Evolutionary conservation across 2,329 filamentous ascomycete genomes (phyloP), one percentile per base, ranked within the genome.

Genomic region (Mycogone perniciosa): DNA sequence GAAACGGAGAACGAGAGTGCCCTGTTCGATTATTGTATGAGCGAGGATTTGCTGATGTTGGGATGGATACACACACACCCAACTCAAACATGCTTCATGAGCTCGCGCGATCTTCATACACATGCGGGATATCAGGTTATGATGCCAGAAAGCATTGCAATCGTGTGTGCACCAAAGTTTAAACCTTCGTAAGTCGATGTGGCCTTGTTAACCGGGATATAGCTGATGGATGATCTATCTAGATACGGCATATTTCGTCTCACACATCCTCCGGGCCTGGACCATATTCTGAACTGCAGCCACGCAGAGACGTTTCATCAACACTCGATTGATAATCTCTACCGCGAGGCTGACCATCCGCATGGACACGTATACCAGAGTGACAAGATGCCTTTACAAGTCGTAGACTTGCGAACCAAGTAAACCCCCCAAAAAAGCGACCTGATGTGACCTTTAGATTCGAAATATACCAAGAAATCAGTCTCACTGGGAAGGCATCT

Each of bases 41-140:
- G 76, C 5, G 82, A 95, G 62, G 88, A 95, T 54, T 70, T 97
- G 34, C 81, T 96, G 67, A 83, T 95, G 48, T 77, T 96, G 5
- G 92, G 92, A 37, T 99, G 93, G 93, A 99, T 99, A 54, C 93
- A 99, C 65, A 99, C 93, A 0, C 93, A 99, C 66, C 93, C 93
- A 0, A 89, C 86, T 0, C 93, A 99, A 71, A 95, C 89, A 0
- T 99, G 93, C 68, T 99, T 99, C 67, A 95, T 99, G 88, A 96
- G 89, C 65, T 93, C 87, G 44, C 77, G 92, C 45, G 93, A 99
- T 64, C 66, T 97, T 58, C 93, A 99, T 64, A 99, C 95, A 0
- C 92, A 96, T 64, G 85, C 85, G 3, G 90, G 90, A 8, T 97
- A 96, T 66, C 93, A 99, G 69, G 84, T 93, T 53, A 96, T 96